Base-by-base conservation (phyloP, 441 rosid species). In the Rhodomyrtus psidioides region DNA sequence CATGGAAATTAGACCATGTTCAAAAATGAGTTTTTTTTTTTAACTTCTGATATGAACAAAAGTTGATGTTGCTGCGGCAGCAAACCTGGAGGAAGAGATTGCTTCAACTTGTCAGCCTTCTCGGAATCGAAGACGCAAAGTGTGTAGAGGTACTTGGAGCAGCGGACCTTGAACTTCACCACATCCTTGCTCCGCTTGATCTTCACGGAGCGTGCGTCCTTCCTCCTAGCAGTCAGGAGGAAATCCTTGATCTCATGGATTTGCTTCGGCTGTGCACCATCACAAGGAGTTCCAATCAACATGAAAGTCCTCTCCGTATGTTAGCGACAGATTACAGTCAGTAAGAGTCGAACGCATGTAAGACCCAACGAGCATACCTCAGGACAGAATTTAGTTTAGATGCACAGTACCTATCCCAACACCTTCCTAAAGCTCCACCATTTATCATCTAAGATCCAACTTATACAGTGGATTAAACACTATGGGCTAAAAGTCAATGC, bases 71-170 rank as follows among this genome's bases (percentile, higher is more conserved):
- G 57, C 56, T 53, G 57, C 5, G 42, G 83, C 24, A 30, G 57
- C 42, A 9, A 27, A 82, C 84, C 84, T 53, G 84, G 84, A 34
- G 84, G 84, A 26, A 81, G 86, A 27, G 86, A 85, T 51, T 85
- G 86, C 53, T 85, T 85, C 86, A 55, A 55, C 83, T 85, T 85
- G 65, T 85, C 86, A 6, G 86, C 86, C 86, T 85, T 75, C 86
- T 85, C 86, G 7, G 62, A 44, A 51, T 85, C 86, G 24, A 85
- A 76, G 86, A 85, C 75, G 7, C 86, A 85, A 28, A 85, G 86
- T 39, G 86, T 85, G 83, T 85, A 76, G 55, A 85, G 86, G 83
- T 79, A 85, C 86, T 85, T 85, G 76, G 86, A 85, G 83, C 86
- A 85, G 83, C 86, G 55, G 42, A 85, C 86, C 86, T 85, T 79